Base-by-base conservation (phyloP, 2,329 filamentous ascomycete species). In the Venturia carpophila region DNA sequence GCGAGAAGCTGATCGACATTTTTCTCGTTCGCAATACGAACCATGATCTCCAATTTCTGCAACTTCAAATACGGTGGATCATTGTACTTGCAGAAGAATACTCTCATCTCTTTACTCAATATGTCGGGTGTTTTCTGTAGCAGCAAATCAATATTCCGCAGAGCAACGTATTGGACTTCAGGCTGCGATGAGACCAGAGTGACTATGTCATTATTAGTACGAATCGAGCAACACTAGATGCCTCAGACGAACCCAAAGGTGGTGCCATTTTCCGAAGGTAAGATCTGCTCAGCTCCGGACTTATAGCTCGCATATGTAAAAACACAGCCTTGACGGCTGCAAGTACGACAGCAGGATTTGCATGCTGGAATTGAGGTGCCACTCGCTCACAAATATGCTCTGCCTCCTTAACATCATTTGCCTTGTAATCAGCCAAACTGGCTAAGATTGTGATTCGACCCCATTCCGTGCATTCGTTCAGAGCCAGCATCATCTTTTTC, bases 11-110 rank as follows among this genome's bases (percentile, higher is more conserved):
- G 94, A 73, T 99, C 94, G 67, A 93, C 93, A 73, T 97, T 99
- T 74, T 88, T 89, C 70, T 97, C 92, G 78, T 97, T 97, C 67
- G 93, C 91, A 86, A 99, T 97, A 76, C 94, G 88, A 60, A 99
- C 93, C 94, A 99, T 97, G 68, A 97, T 97, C 75, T 99, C 94
- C 62, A 99, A 84, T 75, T 99, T 99, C 74, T 96, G 90, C 67
- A 99, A 86, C 77, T 99, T 99, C 71, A 99, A 87, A 75, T 99
- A 99, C 27, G 92, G 92, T 1, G 94, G 93, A 71, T 99, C 94
- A 74, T 97, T 97, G 80, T 99, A 99, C 79, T 99, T 99, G 87
- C 94, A 99, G 80, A 99, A 99, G 80, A 99, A 99, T 10, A 99
- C 94, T 56, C 94, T 87, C 72, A 99, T 86, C 76, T 99, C 94